Conservation (phyloP, 345 rosid genomes). For the Excoecaria agallocha region DNA sequence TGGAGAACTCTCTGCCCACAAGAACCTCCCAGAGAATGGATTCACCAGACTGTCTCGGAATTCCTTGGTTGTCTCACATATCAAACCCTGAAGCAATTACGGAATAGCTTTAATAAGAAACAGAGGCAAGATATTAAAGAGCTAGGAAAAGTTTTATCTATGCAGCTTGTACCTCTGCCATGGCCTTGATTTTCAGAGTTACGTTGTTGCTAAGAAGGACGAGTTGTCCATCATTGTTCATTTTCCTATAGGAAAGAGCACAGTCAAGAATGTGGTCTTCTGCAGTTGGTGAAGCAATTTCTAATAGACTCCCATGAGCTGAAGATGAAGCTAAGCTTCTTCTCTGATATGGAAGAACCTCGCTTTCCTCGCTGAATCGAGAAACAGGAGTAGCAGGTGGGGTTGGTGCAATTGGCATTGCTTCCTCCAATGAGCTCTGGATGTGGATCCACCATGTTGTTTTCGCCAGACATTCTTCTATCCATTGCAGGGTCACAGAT, state of each 20-base stretch:
- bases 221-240: conserved; percentile 47
- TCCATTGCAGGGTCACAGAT: conserved; percentile 67
- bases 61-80: conserved; percentile 69
- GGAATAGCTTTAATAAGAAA: background rate
- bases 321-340: conserved; percentile 34
- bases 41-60: conserved; percentile 71
- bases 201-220: conserved; percentile 65
- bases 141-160: background rate
- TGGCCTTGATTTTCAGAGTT: conserved; percentile 76
- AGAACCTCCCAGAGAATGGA: conserved; percentile 87
- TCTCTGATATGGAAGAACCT: conserved; percentile 16
- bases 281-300: conserved; percentile 53
- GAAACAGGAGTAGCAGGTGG: conserved; percentile 69
- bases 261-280: conserved; percentile 73
- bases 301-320: conserved; percentile 23
- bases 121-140: background rate
- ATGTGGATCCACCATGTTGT: conserved; percentile 82
- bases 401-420: conserved; percentile 47
- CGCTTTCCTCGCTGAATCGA: conserved; percentile 28
- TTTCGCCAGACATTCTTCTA: conserved; percentile 63
- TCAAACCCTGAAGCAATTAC: conserved; percentile 56
- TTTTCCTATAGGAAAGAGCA: conserved; percentile 51
- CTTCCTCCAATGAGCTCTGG: conserved; percentile 62
- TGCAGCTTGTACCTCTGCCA: conserved; percentile 66
- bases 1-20: conserved; percentile 82